Base-by-base conservation (phyloP, 1,284 basidiomycete species). In the Apiotrichum gracile region DNA sequence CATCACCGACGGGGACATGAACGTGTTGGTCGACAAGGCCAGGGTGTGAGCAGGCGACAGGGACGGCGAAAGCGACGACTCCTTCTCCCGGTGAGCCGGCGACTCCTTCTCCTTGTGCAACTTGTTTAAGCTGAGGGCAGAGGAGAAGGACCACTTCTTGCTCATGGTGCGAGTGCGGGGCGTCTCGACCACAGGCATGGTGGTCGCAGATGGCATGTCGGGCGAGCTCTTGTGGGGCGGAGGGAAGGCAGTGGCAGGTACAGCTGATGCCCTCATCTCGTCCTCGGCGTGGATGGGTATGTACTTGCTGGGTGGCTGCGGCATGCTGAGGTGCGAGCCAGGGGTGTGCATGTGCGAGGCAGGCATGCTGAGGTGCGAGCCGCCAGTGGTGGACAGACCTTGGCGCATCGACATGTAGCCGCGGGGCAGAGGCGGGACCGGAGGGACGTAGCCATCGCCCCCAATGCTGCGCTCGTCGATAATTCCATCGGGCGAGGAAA, bases 121-220 rank as follows among this genome's bases (percentile, higher is more conserved):
- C 22, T 89, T 75, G 69, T 85, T 88, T 63, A 91, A 81, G 63
- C 87, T 91, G n/a, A 96, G 78, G 7, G 88, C 88, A 54, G 83
- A 87, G 7, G 89, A 89, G 75, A 97, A 90, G 65, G 91, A 94
- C 92, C 92, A 97, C 76, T 96, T 97, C 79, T 93, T 94, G 38
- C 84, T 88, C 64, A 74, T 72, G 24, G 45, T 57, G 21, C 62
- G 54, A 14, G 51, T 50, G 24, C 49, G 51, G 4, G 56, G 47
- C 3, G 57, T 47, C 22, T 55, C 48, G 10, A 31, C 37, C 9
- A 26, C 24, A 6, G 54, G 45, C 34, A 37, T 10, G 24, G 21
- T 35, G 12, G 38, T 38, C 2, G 47, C 51, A 38, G 14, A 37
- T 6, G 49, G 44, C n/a, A 49, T 27, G 24, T 51, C 52, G 1